These are phyloP conservation scores for Sporothrix brasiliensis DNA, from an alignment of 2,329 filamentous ascomycete genomes.

Conservation along the genomic window DNA sequence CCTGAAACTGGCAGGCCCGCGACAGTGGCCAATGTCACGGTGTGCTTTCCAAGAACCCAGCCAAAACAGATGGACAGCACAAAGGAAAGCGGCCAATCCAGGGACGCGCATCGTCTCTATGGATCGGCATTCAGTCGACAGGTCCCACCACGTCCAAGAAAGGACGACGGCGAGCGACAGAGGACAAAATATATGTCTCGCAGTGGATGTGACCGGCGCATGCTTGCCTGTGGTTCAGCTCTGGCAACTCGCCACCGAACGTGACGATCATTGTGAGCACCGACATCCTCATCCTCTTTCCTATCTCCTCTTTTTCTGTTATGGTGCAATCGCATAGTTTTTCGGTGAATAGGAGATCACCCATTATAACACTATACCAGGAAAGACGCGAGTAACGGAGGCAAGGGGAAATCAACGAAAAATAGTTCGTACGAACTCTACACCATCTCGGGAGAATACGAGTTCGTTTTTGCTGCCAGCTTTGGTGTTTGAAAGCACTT, in stretches of 20 bases:
- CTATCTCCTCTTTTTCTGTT: not conserved
- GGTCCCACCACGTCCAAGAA: not conserved
- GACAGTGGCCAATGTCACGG: not conserved
- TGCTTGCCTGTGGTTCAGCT: conserved; percentile 7
- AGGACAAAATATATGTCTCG: conserved; percentile 4
- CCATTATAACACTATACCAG: not conserved
- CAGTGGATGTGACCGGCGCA: not conserved
- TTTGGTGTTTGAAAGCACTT: not conserved
- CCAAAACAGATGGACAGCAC: not conserved
- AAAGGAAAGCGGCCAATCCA: not conserved
- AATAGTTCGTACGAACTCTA: not conserved
- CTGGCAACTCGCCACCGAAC: not conserved
- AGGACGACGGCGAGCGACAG: not conserved
- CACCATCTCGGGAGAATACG: not conserved
- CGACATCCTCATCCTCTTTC: not conserved
- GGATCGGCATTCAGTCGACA: not conserved
- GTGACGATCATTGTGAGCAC: not conserved
- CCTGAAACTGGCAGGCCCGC: conserved; percentile 44
- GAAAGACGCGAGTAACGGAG: not conserved
- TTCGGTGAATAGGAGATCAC: conserved; percentile 9
- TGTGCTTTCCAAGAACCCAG: not conserved
- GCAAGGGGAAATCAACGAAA: not conserved
- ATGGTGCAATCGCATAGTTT: not conserved
- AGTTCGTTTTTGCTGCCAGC: not conserved
- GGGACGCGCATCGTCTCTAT: not conserved